Evolutionary conservation across 768 basidiomycete species (phyloP), one percentile per base, ranked within the genome.

Genomic region (Leccinum subgranulosum): DNA sequence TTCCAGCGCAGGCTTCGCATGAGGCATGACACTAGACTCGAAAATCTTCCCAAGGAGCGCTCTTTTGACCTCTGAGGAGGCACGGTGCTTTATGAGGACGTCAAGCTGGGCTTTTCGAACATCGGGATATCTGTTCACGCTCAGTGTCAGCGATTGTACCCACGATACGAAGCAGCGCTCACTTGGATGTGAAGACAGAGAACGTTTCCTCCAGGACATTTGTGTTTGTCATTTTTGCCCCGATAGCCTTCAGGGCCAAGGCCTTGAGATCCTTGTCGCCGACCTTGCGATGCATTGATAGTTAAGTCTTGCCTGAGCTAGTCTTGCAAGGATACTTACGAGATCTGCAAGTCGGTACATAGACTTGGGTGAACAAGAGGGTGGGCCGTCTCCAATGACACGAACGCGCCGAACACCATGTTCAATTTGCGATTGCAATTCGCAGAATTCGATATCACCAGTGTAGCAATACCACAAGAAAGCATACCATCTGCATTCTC

Each of bases 331-430:
- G 9, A 21, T 17, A 2, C 68, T 57, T 41, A 72, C 74, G 36
- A 73, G 70, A n/a, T 64, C 54, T 7, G 74, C 72, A 1, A 75
- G 56, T 49, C 70, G 72, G 31, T 74, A 74, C 70, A 75, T 74
- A 0, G 74, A 75, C 64, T 74, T 74, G 14, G 74, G 73, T 17
- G 73, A 74, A 53, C 73, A 74, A 8, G 53, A 36, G 3, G 62
- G 63, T 27, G 57, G 51, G 3, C 39, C 48, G 12, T 54, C 58
- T 43, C 53, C 31, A 39, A 36, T 1, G 17, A 33, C 25, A 6
- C 46, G 51, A n/a, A 46, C 7, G 17, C 12, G 41, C 5, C 12
- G 36, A 49, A 15, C 12, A 47, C 54, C 54, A 7, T 36, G 41
- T 46, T 48, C 49, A 8, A 46, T 48, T 45, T 69, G 60, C 27